Percentiles rank a stretch among this genome's conserved stretches.
Evolutionary conservation across 2,329 filamentous ascomycete species (phyloP).

Genomic region (Coniella vitis): DNA sequence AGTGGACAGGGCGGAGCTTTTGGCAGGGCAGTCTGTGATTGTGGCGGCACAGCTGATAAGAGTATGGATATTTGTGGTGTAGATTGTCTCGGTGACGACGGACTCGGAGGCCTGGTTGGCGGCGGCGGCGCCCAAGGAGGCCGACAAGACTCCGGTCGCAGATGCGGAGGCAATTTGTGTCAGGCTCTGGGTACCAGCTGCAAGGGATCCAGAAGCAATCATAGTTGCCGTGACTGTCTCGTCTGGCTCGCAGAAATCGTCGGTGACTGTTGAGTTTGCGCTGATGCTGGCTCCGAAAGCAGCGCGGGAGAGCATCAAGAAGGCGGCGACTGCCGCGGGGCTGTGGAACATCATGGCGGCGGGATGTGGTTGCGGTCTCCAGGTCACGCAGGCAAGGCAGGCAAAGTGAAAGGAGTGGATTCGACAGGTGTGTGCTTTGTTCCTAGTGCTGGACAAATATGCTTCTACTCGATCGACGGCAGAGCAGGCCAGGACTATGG

Average conservation of each 20-base stretch:
- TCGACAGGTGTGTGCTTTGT: no score
- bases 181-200: neutral
- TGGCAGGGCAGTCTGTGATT: slow-evolving; percentile 13
- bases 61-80: slow-evolving; percentile 11
- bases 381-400: neutral
- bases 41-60: slow-evolving; percentile 13
- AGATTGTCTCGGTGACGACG: slow-evolving; percentile 10
- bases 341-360: slow-evolving; percentile 13
- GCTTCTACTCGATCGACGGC: neutral
- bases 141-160: neutral
- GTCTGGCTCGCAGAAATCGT: slow-evolving; percentile 12
- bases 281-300: slow-evolving; percentile 8
- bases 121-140: neutral
- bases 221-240: slow-evolving; percentile 9
- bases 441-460: neutral
- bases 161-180: neutral
- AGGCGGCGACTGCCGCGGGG: slow-evolving; percentile 8
- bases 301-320: slow-evolving; percentile 11
- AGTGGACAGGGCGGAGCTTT: slow-evolving; percentile 9
- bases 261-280: slow-evolving; percentile 5
- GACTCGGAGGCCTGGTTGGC: neutral
- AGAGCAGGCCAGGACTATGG: neutral
- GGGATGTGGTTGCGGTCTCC: neutral
- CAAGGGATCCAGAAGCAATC: slow-evolving; percentile 3
- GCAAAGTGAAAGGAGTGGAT: neutral